Conservation (phyloP, 805 yeast genomes). For the Torulaspora quercuum region DNA sequence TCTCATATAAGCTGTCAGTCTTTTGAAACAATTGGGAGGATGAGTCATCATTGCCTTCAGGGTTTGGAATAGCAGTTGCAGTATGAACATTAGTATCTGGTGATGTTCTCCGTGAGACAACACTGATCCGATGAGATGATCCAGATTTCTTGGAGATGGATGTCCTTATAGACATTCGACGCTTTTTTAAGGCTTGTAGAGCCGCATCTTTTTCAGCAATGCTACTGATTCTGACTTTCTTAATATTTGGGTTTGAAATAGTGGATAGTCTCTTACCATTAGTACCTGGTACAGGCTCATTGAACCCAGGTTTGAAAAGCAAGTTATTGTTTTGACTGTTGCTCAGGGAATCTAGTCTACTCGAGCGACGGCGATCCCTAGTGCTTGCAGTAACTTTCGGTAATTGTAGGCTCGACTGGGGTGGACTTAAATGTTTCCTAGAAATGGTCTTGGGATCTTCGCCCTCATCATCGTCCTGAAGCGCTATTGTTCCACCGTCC, state of each 20-base stretch:
- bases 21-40: slow-evolving; percentile 22
- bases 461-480: slow-evolving; percentile 3
- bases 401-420: slow-evolving; percentile 13
- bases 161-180: slow-evolving; percentile 29
- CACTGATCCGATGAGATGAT: slow-evolving; percentile 35
- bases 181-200: slow-evolving; percentile 31
- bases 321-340: slow-evolving; percentile 35
- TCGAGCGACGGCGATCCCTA: slow-evolving; percentile 21
- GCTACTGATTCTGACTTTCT: slow-evolving; percentile 22
- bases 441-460: slow-evolving; percentile 1
- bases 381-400: neutral
- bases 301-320: slow-evolving; percentile 29
- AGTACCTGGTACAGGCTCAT: slow-evolving; percentile 12
- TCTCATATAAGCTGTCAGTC: slow-evolving; percentile 29
- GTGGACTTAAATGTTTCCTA: slow-evolving; percentile 3
- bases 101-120: slow-evolving; percentile 28
- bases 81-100: slow-evolving; percentile 23
- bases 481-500: slow-evolving; percentile 3
- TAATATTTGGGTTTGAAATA: slow-evolving; percentile 20
- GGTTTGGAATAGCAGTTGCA: slow-evolving; percentile 19
- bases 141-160: slow-evolving; percentile 28
- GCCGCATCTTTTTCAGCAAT: slow-evolving; percentile 30
- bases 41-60: slow-evolving; percentile 15
- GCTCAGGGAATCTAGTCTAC: slow-evolving; percentile 42
- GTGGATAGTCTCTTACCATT: slow-evolving; percentile 27